These are phyloP conservation scores for Mycena epipterygia DNA, from an alignment of 768 basidiomycete species.

Conservation along the genomic window DNA sequence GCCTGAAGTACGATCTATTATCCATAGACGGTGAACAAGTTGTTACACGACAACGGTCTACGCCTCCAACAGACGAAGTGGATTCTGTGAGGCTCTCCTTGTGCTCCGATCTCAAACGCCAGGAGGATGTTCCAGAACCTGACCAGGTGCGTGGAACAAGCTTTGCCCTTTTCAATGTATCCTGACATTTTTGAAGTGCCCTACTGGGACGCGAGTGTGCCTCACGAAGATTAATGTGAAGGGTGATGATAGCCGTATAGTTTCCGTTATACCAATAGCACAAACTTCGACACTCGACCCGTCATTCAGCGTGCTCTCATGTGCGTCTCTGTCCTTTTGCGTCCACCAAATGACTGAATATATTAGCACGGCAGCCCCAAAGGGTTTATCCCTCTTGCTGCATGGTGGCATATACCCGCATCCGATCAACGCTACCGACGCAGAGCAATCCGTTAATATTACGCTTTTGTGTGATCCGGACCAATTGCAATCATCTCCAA, in stretches of 20 bases:
- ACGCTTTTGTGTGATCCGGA: conserved; percentile 66
- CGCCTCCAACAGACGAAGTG: conserved; percentile 73
- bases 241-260: conserved; percentile 64
- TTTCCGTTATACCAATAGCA: conserved; percentile 84
- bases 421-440: conserved; percentile 55
- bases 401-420: conserved; percentile 75
- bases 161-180: not conserved
- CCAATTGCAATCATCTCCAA: not conserved
- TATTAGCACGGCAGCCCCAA: conserved; percentile 55
- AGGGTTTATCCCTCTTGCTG: conserved; percentile 68
- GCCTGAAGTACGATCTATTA: conserved; percentile 72
- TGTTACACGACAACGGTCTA: conserved; percentile 63
- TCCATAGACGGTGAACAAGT: conserved; percentile 65
- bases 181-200: conserved; percentile 64
- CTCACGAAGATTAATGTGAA: conserved; percentile 78
- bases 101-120: conserved; percentile 68
- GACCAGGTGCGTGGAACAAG: conserved; percentile 73
- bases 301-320: conserved; percentile 49
- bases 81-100: conserved; percentile 77
- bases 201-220: conserved; percentile 78
- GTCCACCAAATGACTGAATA: conserved; percentile 26
- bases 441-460: conserved; percentile 71
- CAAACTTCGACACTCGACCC: conserved; percentile 52
- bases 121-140: conserved; percentile 59
- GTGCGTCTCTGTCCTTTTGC: conserved; percentile 46